phyloP scores from a whole-genome alignment of 2,329 filamentous ascomycete species.

The Pyrenochaeta sp. region DNA sequence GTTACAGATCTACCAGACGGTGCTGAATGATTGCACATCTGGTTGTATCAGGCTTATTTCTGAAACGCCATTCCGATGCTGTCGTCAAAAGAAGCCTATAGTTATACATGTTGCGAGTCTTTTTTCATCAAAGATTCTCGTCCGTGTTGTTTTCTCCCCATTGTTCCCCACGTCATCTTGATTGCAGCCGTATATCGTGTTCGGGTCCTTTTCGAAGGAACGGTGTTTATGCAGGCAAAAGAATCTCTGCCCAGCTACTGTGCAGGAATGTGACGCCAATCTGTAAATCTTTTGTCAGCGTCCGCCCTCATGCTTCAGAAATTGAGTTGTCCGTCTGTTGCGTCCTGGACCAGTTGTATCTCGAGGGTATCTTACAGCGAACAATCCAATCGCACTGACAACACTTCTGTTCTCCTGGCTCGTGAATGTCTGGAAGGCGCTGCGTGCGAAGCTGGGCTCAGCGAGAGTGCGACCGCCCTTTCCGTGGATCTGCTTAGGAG shows the following conservation, averaged over 20 bases:
- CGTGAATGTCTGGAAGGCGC: slow-evolving; percentile 51
- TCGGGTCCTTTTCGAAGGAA: no score
- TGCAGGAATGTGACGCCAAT: slow-evolving; percentile 60
- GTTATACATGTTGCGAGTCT: slow-evolving; percentile 4
- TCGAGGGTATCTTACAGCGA: slow-evolving; percentile 55
- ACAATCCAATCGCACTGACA: slow-evolving; percentile 57
- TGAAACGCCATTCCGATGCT: slow-evolving; percentile 25
- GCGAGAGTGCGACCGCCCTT: slow-evolving; percentile 35
- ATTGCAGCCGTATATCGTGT: no score
- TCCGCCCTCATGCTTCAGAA: no score
- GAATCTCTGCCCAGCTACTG: slow-evolving; percentile 61
- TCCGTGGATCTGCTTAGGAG: slow-evolving; percentile 38
- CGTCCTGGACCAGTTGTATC: not conserved
- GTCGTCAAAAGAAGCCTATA: not conserved
- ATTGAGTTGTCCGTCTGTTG: no score
- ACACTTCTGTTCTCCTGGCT: slow-evolving; percentile 59
- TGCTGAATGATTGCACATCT: no score
- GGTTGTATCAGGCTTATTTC: no score
- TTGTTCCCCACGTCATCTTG: slow-evolving; percentile 2
- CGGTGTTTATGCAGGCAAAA: slow-evolving; percentile 56
- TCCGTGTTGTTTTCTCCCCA: not conserved
- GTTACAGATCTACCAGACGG: slow-evolving; percentile 10
- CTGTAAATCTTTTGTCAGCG: slow-evolving; percentile 41
- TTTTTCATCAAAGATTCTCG: not conserved
- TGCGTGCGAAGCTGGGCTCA: slow-evolving; percentile 51